Percentiles rank a stretch among this genome's conserved stretches.
These are phyloP conservation scores for Amanita polypyramis DNA, from an alignment of 768 basidiomycete genomes.

Conservation along the genomic window DNA sequence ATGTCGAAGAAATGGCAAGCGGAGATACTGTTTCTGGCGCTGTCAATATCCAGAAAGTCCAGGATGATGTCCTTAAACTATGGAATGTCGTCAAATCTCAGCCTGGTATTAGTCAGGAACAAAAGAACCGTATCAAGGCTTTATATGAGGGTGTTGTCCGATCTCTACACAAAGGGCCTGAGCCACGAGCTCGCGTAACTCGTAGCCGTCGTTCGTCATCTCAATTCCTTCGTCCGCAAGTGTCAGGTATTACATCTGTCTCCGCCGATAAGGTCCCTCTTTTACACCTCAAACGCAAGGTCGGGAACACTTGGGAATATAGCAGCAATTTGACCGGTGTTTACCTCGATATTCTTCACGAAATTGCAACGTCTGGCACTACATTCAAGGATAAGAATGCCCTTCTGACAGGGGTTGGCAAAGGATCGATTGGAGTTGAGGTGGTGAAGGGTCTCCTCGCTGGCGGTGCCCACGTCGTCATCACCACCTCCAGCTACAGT, in stretches of 20 bases:
- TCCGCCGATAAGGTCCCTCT: slow-evolving; percentile 85
- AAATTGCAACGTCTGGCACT: slow-evolving; percentile 97
- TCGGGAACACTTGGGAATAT: slow-evolving; percentile 93
- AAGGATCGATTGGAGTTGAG: slow-evolving; percentile 96
- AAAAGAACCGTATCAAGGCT: slow-evolving; percentile 91
- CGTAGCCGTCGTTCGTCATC: slow-evolving; percentile 88
- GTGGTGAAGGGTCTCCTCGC: slow-evolving; percentile 94
- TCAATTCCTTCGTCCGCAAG: slow-evolving; percentile 90
- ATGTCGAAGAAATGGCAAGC: slow-evolving; percentile 97
- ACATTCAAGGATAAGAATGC: slow-evolving; percentile 99
- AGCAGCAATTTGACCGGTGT: slow-evolving; percentile 92
- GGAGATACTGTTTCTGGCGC: slow-evolving; percentile 76
- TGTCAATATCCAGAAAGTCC: slow-evolving; percentile 95
- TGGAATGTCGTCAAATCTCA: slow-evolving; percentile 97
- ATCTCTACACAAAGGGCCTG: slow-evolving; percentile 75
- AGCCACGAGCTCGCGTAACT: slow-evolving; percentile 42
- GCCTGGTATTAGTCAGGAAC: slow-evolving; percentile 93
- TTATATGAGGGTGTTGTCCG: slow-evolving; percentile 95
- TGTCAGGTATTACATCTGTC: slow-evolving; percentile 64
- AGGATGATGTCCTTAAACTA: slow-evolving; percentile 91
- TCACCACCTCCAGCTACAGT: slow-evolving; percentile 96
- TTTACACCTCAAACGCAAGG: slow-evolving; percentile 93
- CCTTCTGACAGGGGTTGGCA: slow-evolving; percentile 93
- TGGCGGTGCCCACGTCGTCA: slow-evolving; percentile 92
- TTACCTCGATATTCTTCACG: slow-evolving; percentile 93